Evolutionary conservation across 192 early-diverging fungal species (phyloP).

Genomic region (Dissophora ornata): DNA sequence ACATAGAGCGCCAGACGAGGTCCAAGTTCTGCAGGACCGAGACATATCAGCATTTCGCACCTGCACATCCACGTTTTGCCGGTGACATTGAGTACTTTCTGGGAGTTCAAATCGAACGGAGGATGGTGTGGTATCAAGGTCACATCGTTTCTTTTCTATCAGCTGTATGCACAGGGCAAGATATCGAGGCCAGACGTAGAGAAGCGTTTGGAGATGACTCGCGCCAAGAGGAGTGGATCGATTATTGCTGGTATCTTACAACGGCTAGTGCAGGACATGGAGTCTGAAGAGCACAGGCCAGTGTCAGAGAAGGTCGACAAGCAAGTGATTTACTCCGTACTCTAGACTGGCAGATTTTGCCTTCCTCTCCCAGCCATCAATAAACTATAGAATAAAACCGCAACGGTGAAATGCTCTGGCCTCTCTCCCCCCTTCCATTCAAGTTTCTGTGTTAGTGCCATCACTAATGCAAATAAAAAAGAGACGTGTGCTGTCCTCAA

Average conservation of each 20-base stretch:
- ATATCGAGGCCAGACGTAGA: constrained; percentile 7
- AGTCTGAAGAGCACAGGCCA: not conserved
- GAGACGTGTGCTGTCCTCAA: no score
- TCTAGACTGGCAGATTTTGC: no score
- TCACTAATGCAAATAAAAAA: no score
- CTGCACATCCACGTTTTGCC: constrained; percentile 14
- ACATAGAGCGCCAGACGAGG: constrained; percentile 12
- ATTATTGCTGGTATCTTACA: not conserved
- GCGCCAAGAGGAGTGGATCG: not conserved
- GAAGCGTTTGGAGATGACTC: not conserved
- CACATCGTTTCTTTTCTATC: constrained; percentile 8
- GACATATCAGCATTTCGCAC: not conserved
- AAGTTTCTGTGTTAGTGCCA: no score
- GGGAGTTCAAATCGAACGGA: constrained; percentile 13
- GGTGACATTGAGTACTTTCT: constrained; percentile 10
- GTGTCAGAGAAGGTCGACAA: no score
- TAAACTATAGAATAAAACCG: no score
- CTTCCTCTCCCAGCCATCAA: no score
- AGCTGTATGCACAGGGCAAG: not conserved
- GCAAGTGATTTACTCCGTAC: no score
- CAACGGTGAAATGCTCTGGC: no score
- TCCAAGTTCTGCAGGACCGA: constrained; percentile 3
- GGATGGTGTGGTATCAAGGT: constrained; percentile 13
- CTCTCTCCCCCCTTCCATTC: no score
- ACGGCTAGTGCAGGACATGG: not conserved